Evolutionary conservation across 1,139 yeast species (phyloP).

Genomic region (Insectozyma bohioensis): DNA sequence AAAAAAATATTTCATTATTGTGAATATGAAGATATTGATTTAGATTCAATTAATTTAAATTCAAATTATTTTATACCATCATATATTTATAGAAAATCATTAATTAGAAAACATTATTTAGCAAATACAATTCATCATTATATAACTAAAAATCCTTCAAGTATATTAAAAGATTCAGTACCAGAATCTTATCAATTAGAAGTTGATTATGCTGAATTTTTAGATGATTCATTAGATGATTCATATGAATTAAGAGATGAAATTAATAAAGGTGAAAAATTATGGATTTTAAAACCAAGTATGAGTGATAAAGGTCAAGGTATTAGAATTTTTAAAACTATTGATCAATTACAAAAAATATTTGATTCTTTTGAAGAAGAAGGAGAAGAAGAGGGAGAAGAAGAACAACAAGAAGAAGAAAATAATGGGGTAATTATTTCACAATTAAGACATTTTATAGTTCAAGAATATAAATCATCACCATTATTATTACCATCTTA

Average conservation of each 20-base stretch:
- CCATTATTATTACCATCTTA: slow-evolving; percentile 68
- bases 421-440: slow-evolving; percentile 72
- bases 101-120: slow-evolving; percentile 86
- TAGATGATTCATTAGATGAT: slow-evolving; percentile 92
- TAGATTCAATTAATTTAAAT: slow-evolving; percentile 52
- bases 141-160: slow-evolving; percentile 69
- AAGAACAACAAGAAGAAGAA: slow-evolving; percentile 32
- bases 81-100: slow-evolving; percentile 80
- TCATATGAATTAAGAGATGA: slow-evolving; percentile 84
- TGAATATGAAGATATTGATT: slow-evolving; percentile 85
- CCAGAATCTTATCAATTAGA: slow-evolving; percentile 81
- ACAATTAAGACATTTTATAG: slow-evolving; percentile 85
- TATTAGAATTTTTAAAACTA: slow-evolving; percentile 72
- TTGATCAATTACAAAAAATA: slow-evolving; percentile 76
- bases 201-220: slow-evolving; percentile 93
- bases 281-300: slow-evolving; percentile 92
- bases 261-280: slow-evolving; percentile 58
- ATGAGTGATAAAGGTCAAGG: slow-evolving; percentile 99
- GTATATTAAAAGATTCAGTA: slow-evolving; percentile 57
- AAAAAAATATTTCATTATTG: slow-evolving; percentile 72
- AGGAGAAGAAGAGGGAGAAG: slow-evolving; percentile 55
- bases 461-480: slow-evolving; percentile 69
- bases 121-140: slow-evolving; percentile 77
- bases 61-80: slow-evolving; percentile 67
- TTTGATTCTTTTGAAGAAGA: slow-evolving; percentile 85